Percentiles rank a stretch among this genome's conserved stretches.
Conservation (phyloP, 1,284 basidiomycete species). For the Papiliotrema terrestris region DNA sequence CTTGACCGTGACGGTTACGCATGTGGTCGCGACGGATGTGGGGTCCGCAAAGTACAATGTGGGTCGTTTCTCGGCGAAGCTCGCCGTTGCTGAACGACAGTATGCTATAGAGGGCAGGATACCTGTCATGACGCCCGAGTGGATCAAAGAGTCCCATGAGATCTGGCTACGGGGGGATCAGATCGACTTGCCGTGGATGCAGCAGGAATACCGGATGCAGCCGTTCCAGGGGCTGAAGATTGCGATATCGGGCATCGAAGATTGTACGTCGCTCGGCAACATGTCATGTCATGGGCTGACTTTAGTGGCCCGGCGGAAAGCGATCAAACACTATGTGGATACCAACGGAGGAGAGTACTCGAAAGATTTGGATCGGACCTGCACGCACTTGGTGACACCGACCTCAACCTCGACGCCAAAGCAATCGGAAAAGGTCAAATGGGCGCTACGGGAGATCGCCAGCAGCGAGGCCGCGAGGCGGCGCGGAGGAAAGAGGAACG, state of each 20-base stretch:
- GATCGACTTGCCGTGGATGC: constrained; percentile 23
- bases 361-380: constrained; percentile 42
- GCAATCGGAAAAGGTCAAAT: constrained; percentile 43
- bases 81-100: constrained; percentile 11
- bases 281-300: constrained; percentile 1
- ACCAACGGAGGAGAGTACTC: constrained; percentile 40
- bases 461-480: constrained; percentile 25
- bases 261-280: constrained; percentile 12
- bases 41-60: constrained; percentile 42
- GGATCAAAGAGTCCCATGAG: constrained; percentile 35
- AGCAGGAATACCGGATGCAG: constrained; percentile 25
- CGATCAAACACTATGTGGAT: constrained; percentile 35
- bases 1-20: constrained; percentile 38
- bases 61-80: constrained; percentile 8
- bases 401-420: constrained; percentile 30
- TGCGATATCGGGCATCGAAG: constrained; percentile 39
- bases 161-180: constrained; percentile 31
- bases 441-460: constrained; percentile 35
- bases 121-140: constrained; percentile 37
- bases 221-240: constrained; percentile 40
- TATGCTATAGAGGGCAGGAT: constrained; percentile 41
- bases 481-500: constrained; percentile 26
- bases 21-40: constrained; percentile 35
- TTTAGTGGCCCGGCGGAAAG: constrained; percentile 37
- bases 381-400: constrained; percentile 45